These are phyloP conservation scores for Epichloe hybrida DNA, from an alignment of 2,329 filamentous ascomycete species.

Conservation along the genomic window DNA sequence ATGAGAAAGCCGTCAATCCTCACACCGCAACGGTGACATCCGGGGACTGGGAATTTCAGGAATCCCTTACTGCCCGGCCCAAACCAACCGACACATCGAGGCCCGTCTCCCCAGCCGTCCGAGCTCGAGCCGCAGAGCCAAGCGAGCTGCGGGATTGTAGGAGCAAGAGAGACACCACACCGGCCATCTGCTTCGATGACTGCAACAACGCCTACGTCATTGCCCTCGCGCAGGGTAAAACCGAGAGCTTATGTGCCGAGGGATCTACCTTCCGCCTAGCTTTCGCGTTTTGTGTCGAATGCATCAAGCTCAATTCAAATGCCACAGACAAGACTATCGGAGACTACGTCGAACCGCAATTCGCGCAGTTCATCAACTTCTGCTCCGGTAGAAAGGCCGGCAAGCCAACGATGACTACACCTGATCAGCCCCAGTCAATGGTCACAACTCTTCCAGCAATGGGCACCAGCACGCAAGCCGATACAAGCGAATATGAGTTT, in stretches of 20 bases:
- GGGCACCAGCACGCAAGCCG: constrained; percentile 14
- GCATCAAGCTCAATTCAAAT: constrained; percentile 20
- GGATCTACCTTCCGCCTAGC: constrained; percentile 28
- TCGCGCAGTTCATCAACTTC: constrained; percentile 31
- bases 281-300: constrained; percentile 26
- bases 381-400: constrained; percentile 22
- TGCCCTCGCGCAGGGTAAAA: constrained; percentile 34
- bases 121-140: background rate
- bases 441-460: constrained; percentile 11
- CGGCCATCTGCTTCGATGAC: constrained; percentile 34
- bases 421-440: constrained; percentile 11
- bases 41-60: constrained; percentile 41
- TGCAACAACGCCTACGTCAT: constrained; percentile 43
- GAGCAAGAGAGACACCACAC: constrained; percentile 28
- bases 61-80: constrained; percentile 25
- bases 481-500: constrained; percentile 12
- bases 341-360: constrained; percentile 23
- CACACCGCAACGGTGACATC: constrained; percentile 33
- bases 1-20: constrained; percentile 22
- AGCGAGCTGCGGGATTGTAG: constrained; percentile 8
- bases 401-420: constrained; percentile 7
- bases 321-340: constrained; percentile 15
- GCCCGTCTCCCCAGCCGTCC: background rate
- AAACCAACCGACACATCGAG: background rate
- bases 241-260: constrained; percentile 26